Evolutionary conservation across 331 rosid species (phyloP).

Genomic region (Acacia pycnantha): DNA sequence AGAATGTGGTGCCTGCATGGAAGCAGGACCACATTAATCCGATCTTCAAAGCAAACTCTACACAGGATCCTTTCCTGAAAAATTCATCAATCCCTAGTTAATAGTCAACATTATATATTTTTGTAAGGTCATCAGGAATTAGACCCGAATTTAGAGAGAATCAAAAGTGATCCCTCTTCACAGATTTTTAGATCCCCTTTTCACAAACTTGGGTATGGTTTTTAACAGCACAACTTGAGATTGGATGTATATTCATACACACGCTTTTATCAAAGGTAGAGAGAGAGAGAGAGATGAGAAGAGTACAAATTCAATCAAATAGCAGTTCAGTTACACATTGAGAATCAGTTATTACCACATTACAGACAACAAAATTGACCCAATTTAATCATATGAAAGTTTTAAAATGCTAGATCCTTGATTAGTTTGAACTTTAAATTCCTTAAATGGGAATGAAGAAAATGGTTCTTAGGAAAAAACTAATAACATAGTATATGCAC

Average conservation of each 20-base stretch:
- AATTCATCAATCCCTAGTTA: neutral
- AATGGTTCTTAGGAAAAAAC: neutral
- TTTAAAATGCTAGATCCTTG: neutral
- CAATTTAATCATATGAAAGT: neutral
- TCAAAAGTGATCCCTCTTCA: neutral
- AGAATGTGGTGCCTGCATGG: conserved; percentile 71
- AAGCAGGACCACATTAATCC: conserved; percentile 61
- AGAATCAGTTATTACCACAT: neutral
- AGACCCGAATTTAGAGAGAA: neutral
- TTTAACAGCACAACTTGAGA: neutral
- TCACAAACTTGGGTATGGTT: neutral
- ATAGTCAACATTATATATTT: neutral
- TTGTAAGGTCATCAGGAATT: neutral
- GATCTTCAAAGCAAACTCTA: conserved; percentile 69
- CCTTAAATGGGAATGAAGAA: neutral
- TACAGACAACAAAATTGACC: neutral
- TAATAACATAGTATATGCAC: neutral
- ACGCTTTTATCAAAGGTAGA: neutral
- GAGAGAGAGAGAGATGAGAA: neutral
- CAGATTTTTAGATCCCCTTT: neutral
- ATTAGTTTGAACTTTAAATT: neutral
- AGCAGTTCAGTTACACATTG: neutral
- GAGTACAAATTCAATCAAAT: neutral
- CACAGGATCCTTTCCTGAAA: conserved; percentile 65
- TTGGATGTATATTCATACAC: neutral